Evolutionary conservation across 345 rosid genomes (phyloP).

Genomic region (Microcos paniculata): DNA sequence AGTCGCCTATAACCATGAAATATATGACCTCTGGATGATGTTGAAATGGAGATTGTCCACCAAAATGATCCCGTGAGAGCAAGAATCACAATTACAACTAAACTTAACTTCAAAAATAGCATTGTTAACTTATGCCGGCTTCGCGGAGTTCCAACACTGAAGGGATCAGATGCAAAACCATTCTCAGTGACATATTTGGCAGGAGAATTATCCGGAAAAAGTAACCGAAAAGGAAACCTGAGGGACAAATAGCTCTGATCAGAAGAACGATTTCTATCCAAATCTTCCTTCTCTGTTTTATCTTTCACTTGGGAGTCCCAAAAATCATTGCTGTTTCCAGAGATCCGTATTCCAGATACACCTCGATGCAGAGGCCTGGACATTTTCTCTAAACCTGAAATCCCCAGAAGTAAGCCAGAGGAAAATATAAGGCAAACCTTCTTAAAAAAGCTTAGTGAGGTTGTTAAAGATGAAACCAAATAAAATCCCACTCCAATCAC

Average conservation of each 20-base stretch:
- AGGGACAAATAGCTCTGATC: constrained; percentile 42
- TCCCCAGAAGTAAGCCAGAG: constrained; percentile 4
- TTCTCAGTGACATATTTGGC: constrained; percentile 62
- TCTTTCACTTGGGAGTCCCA: constrained; percentile 80
- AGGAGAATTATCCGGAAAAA: constrained; percentile 52
- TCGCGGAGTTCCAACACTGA: constrained; percentile 47
- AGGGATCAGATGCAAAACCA: constrained; percentile 58
- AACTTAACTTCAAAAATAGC: constrained; percentile 65
- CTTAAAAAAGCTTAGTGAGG: neutral
- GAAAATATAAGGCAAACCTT: neutral
- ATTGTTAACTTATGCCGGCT: constrained; percentile 58
- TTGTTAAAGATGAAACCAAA: neutral
- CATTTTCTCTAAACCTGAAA: constrained; percentile 50
- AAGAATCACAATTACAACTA: constrained; percentile 58
- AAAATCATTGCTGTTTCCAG: constrained; percentile 56
- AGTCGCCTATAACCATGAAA: constrained; percentile 77
- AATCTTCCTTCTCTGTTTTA: constrained; percentile 67
- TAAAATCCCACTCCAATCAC: neutral
- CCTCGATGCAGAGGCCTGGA: constrained; percentile 84
- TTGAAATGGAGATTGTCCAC: constrained; percentile 87
- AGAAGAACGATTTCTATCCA: constrained; percentile 53
- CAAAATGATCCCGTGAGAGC: constrained; percentile 85
- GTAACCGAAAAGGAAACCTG: constrained; percentile 60
- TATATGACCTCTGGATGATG: constrained; percentile 68
- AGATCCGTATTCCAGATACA: constrained; percentile 55